Conservation (phyloP, 208 protist genomes). For the Kentomonas sorsogonicus region DNA sequence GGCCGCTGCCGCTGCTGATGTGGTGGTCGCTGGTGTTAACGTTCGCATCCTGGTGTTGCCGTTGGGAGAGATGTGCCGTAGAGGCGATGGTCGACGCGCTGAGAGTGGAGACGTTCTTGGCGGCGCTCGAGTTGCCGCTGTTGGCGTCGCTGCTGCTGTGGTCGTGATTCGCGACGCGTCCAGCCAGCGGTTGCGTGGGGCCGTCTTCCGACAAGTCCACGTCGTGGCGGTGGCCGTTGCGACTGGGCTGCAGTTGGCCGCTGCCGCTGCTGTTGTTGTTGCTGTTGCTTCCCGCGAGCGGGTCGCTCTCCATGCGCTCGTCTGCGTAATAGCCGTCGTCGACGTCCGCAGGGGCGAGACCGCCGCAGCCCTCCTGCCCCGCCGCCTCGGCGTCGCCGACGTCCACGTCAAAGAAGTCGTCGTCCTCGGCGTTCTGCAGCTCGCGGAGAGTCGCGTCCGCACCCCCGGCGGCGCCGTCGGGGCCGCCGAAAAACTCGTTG, state of each 20-base stretch:
- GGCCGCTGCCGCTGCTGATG: conserved; percentile 6
- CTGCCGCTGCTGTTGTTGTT: not conserved
- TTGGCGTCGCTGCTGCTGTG: not conserved
- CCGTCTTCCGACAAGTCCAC: no score
- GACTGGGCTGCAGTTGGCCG: not conserved
- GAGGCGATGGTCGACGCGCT: no score
- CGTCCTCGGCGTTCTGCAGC: not conserved
- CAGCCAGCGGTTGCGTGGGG: not conserved
- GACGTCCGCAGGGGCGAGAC: not conserved
- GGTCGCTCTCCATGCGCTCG: not conserved
- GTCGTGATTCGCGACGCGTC: not conserved
- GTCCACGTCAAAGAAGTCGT: not conserved
- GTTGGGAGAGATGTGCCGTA: no score
- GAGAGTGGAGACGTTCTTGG: no score
- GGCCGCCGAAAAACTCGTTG: conserved; percentile 69
- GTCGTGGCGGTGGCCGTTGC: not conserved
- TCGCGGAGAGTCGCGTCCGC: conserved; percentile 6
- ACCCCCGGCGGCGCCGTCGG: conserved; percentile 18
- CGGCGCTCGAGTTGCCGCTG: not conserved
- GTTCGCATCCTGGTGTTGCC: not conserved
- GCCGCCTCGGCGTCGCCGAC: not conserved
- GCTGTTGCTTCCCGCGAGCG: no score
- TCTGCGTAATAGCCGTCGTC: conserved; percentile 8
- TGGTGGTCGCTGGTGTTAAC: not conserved
- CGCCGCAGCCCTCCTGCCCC: conserved; percentile 4